Percentiles rank a stretch among this genome's conserved stretches.
phyloP scores from a whole-genome alignment of 2,329 filamentous ascomycete species.

The Cladorrhinum sp. region DNA sequence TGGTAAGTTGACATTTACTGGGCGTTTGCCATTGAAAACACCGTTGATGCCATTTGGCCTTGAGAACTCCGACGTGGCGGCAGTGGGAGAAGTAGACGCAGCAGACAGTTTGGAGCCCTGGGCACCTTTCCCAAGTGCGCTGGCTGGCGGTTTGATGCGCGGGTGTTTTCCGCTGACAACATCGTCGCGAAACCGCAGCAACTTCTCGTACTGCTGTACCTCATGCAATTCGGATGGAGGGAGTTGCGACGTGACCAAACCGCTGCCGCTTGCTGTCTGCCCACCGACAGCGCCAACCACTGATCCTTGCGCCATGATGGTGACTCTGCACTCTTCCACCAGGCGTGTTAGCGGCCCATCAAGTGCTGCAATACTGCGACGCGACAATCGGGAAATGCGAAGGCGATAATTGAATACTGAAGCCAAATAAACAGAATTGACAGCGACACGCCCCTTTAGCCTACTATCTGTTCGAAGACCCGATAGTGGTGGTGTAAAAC shows the following conservation, averaged over 20 bases:
- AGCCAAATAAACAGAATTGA: constrained; percentile 5
- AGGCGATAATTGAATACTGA: constrained; percentile 1
- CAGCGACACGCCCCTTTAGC: neutral
- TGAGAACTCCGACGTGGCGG: constrained; percentile 11
- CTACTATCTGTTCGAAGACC: neutral
- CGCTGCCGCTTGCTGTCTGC: constrained; percentile 2
- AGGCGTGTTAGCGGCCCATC: constrained; percentile 12
- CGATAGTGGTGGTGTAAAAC: constrained; percentile 4
- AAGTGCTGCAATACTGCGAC: constrained; percentile 3
- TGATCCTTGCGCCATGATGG: constrained; percentile 21
- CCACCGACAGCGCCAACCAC: constrained; percentile 11
- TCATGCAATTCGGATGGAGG: constrained; percentile 53
- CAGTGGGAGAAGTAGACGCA: constrained; percentile 11
- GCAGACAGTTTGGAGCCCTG: constrained; percentile 8
- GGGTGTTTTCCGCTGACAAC: constrained; percentile 75
- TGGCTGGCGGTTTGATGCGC: constrained; percentile 52
- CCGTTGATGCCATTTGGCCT: constrained; percentile 9
- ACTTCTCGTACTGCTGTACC: constrained; percentile 71
- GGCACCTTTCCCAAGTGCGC: constrained; percentile 33
- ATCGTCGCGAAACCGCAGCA: constrained; percentile 75
- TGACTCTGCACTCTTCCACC: constrained; percentile 9
- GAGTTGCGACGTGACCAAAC: constrained; percentile 26
- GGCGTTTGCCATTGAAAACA: constrained; percentile 18
- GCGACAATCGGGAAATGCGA: constrained; percentile 7
- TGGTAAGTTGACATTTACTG: constrained; percentile 22